phyloP scores from a whole-genome alignment of 176 grass and related monocot species.

The Neostapfia colusana region DNA sequence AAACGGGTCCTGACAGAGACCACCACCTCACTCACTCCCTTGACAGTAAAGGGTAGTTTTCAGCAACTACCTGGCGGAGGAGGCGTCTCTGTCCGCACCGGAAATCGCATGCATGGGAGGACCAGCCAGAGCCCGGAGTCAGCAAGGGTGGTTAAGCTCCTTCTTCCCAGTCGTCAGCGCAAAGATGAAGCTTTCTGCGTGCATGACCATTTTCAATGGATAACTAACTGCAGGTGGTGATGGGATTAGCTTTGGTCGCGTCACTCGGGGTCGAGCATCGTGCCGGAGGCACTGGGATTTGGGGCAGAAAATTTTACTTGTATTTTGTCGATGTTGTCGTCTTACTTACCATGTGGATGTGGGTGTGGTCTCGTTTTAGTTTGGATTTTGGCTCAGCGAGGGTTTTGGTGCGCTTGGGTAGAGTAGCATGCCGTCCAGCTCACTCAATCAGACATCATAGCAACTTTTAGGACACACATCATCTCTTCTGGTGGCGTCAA shows the following conservation, averaged over 20 bases:
- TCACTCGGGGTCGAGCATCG: not conserved
- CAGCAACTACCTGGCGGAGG: slow-evolving; percentile 40
- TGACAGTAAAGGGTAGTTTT: slow-evolving; percentile 35
- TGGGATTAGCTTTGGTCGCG: not conserved
- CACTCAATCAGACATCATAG: slow-evolving; percentile 9
- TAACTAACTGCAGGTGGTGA: not conserved
- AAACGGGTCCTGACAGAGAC: not conserved
- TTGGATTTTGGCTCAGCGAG: too few relatives aligned
- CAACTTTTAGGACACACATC: not conserved
- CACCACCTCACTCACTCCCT: not conserved
- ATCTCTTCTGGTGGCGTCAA: not conserved
- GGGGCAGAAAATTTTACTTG: too few relatives aligned
- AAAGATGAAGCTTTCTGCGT: not conserved
- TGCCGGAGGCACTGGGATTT: not conserved
- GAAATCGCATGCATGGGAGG: slow-evolving; percentile 15
- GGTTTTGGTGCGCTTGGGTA: too few relatives aligned
- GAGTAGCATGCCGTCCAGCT: not conserved
- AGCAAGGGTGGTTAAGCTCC: slow-evolving; percentile 28
- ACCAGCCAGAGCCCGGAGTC: not conserved
- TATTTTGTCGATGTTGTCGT: too few relatives aligned
- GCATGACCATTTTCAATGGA: not conserved
- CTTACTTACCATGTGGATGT: too few relatives aligned
- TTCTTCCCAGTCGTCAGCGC: not conserved
- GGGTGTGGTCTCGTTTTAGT: too few relatives aligned
- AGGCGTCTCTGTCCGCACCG: slow-evolving; percentile 44